phyloP scores from a whole-genome alignment of 1,284 basidiomycete species.

The Cutaneotrichosporon spelunceum region DNA sequence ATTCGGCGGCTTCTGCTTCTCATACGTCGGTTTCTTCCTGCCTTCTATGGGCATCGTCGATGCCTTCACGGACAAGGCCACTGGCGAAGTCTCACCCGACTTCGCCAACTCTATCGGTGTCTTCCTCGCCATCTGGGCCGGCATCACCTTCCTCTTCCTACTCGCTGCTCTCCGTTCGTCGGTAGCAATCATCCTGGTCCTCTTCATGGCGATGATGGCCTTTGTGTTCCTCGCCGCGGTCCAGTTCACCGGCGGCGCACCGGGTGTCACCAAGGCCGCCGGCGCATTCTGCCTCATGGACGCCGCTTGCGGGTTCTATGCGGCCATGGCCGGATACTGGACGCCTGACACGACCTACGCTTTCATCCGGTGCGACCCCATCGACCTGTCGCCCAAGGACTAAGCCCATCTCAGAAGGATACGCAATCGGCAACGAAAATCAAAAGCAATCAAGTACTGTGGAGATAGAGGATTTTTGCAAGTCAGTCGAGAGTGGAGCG shows the following conservation, averaged over 20 bases:
- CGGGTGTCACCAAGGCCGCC: constrained; percentile 7
- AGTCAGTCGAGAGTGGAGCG: neutral
- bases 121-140: constrained; percentile 18
- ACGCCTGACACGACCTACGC: constrained; percentile 21
- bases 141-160: constrained; percentile 22
- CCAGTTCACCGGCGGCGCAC: constrained; percentile 6
- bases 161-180: constrained; percentile 25
- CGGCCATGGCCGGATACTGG: constrained; percentile 25
- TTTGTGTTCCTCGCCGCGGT: constrained; percentile 15
- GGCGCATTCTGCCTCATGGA: constrained; percentile 18
- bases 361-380: constrained; percentile 12
- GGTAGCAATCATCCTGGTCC: constrained; percentile 21
- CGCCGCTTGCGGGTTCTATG: constrained; percentile 19
- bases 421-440: neutral
- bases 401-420: neutral
- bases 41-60: constrained; percentile 14
- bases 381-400: constrained; percentile 18
- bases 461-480: neutral
- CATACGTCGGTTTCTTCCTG: constrained; percentile 19
- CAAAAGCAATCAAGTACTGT: neutral
- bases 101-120: constrained; percentile 18
- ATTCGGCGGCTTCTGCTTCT: constrained; percentile 23
- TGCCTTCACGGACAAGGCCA: constrained; percentile 17
- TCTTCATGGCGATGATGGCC: constrained; percentile 14
- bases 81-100: constrained; percentile 23